Conservation (phyloP, 345 rosid species). For the Odontarrhena argentea region DNA sequence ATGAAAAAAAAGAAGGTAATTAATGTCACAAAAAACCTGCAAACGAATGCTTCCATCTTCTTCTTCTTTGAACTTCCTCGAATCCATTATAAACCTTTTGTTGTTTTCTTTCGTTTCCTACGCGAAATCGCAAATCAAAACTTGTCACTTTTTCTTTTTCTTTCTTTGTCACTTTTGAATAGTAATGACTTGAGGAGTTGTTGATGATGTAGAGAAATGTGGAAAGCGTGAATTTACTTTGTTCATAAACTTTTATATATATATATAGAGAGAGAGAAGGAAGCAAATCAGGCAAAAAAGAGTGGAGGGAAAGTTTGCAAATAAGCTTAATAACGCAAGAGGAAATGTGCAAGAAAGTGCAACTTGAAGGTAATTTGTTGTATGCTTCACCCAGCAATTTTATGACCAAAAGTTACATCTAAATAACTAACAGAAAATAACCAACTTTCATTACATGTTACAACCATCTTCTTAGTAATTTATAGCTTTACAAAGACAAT, state of each 20-base stretch:
- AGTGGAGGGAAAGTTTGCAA: conserved; percentile 34
- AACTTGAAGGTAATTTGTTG: conserved; percentile 42
- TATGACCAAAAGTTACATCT: conserved; percentile 29
- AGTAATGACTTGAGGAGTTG: conserved; percentile 33
- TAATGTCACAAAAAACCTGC: conserved; percentile 40
- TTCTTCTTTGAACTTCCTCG: conserved; percentile 34
- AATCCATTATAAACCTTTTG: conserved; percentile 39
- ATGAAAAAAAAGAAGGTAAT: neutral
- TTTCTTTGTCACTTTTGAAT: conserved; percentile 3
- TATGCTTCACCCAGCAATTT: conserved; percentile 23
- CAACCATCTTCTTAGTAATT: conserved; percentile 2
- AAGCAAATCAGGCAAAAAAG: conserved; percentile 15
- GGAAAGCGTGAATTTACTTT: conserved; percentile 36
- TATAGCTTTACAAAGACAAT: neutral
- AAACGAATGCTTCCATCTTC: conserved; percentile 57
- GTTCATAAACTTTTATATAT: neutral
- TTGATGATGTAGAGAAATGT: conserved; percentile 40
- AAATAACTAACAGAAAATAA: neutral
- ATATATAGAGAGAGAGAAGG: conserved; percentile 1
- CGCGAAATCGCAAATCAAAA: conserved; percentile 4
- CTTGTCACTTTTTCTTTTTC: neutral
- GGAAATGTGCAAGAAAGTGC: conserved; percentile 51
- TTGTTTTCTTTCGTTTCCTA: neutral
- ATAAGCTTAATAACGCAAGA: conserved; percentile 38
- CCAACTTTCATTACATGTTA: conserved; percentile 21